These are phyloP conservation scores for Emydomyces testavorans DNA, from an alignment of 2,329 filamentous ascomycete genomes.

Conservation along the genomic window DNA sequence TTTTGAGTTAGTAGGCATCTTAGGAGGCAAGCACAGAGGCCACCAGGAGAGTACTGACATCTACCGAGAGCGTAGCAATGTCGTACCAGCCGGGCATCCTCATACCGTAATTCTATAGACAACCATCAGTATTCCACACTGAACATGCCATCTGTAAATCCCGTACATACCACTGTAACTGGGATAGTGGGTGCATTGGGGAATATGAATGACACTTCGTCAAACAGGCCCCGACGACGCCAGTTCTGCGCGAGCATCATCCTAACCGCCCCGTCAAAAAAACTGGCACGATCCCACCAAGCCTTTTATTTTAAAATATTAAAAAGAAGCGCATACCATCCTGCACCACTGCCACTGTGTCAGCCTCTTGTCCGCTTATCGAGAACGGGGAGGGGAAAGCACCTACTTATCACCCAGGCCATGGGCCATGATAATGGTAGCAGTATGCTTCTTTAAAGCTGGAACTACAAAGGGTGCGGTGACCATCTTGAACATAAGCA, in stretches of 20 bases:
- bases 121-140: slow-evolving; percentile 1
- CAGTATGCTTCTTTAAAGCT: slow-evolving; percentile 72
- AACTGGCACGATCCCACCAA: too few species aligned
- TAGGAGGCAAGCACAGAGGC: too few species aligned
- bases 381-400: not conserved
- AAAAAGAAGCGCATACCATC: slow-evolving; percentile 30
- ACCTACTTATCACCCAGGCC: slow-evolving; percentile 76
- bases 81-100: slow-evolving; percentile 61
- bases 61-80: slow-evolving; percentile 35
- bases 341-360: slow-evolving; percentile 33
- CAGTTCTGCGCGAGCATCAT: slow-evolving; percentile 75
- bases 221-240: slow-evolving; percentile 65
- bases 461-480: slow-evolving; percentile 58
- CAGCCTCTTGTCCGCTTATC: slow-evolving; percentile 2
- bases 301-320: not conserved
- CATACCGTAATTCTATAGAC: slow-evolving; percentile 58
- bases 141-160: not conserved
- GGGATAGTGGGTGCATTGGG: slow-evolving; percentile 81
- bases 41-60: slow-evolving; percentile 24
- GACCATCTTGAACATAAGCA: slow-evolving; percentile 12
- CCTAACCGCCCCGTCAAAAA: slow-evolving; percentile 32
- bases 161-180: slow-evolving; percentile 60
- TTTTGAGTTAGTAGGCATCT: too few species aligned
- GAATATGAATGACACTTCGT: slow-evolving; percentile 87
- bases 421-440: slow-evolving; percentile 88